A percentile compares a stretch with the other conserved stretches of the same genome.
phyloP scores from a whole-genome alignment of 2,329 filamentous ascomycete species.

The Diaporthe citriasiana region DNA sequence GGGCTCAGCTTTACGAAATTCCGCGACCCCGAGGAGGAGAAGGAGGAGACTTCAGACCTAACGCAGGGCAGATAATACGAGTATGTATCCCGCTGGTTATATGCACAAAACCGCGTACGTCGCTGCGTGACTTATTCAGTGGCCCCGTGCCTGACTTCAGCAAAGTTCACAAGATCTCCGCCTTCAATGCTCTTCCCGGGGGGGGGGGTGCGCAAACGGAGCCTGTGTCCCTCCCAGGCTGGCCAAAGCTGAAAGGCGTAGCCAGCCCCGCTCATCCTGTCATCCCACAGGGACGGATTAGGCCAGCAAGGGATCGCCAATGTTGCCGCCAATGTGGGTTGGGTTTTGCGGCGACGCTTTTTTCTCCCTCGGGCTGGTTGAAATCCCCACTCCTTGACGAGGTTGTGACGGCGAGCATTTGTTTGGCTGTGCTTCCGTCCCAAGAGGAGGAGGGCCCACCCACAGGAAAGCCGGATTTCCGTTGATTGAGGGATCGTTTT shows the following conservation, averaged over 20 bases:
- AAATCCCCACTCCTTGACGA: conserved; percentile 20
- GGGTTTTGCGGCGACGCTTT: not conserved
- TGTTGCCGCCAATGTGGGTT: conserved; percentile 26
- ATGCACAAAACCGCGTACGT: not conserved
- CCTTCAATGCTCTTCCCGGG: conserved; percentile 17
- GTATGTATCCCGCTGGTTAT: not conserved
- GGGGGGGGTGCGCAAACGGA: conserved; percentile 5
- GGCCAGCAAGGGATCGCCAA: conserved; percentile 18
- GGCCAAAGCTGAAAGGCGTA: conserved; percentile 14
- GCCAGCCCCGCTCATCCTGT: conserved; percentile 29
- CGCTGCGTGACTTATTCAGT: conserved; percentile 22
- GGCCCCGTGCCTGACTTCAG: conserved; percentile 20
- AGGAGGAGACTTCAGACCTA: conserved; percentile 1
- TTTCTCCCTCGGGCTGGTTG: conserved; percentile 3
- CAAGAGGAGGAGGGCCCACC: not conserved
- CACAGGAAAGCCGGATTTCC: conserved; percentile 17
- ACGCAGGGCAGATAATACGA: not conserved
- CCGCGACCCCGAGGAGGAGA: conserved; percentile 13
- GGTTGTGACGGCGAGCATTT: conserved; percentile 24
- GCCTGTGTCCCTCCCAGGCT: not conserved
- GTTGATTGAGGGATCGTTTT: conserved; percentile 27
- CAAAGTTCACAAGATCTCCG: conserved; percentile 31
- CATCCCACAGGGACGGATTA: conserved; percentile 25
- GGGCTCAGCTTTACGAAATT: conserved; percentile 9
- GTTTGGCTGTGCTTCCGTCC: conserved; percentile 16